phyloP scores from a whole-genome alignment of 2,329 filamentous ascomycete species.

The Fusarium anthophilum region DNA sequence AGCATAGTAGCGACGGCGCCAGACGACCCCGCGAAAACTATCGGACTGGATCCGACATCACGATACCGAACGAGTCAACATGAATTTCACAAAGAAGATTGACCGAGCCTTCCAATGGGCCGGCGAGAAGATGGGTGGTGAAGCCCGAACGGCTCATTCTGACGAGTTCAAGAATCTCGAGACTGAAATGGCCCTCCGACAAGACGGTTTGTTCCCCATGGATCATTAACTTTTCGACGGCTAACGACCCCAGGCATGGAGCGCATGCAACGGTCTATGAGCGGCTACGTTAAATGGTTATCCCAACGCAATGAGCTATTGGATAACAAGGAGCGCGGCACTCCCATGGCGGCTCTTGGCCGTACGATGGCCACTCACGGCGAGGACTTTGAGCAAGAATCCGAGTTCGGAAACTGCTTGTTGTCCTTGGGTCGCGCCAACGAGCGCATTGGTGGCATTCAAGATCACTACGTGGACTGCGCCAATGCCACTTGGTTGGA shows the following conservation, averaged over 20 bases:
- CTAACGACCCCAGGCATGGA: constrained; percentile 76
- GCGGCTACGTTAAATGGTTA: constrained; percentile 85
- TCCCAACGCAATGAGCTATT: constrained; percentile 81
- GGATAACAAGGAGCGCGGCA: constrained; percentile 87
- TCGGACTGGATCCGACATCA: constrained; percentile 41
- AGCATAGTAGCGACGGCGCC: constrained; percentile 17
- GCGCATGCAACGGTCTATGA: constrained; percentile 86
- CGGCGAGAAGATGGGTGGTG: constrained; percentile 93
- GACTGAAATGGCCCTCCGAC: constrained; percentile 86
- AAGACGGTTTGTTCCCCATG: constrained; percentile 73
- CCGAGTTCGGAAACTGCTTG: constrained; percentile 89
- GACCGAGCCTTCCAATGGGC: constrained; percentile 98
- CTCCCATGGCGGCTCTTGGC: constrained; percentile 82
- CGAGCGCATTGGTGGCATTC: constrained; percentile 84
- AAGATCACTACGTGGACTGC: constrained; percentile 82
- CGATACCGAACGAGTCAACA: constrained; percentile 42
- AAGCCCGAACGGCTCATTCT: constrained; percentile 85
- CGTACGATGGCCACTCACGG: constrained; percentile 88
- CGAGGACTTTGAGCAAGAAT: constrained; percentile 91
- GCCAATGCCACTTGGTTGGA: constrained; percentile 89
- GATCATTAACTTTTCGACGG: not conserved
- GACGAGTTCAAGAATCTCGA: constrained; percentile 94
- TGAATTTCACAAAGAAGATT: constrained; percentile 81
- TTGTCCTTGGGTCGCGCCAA: constrained; percentile 84
- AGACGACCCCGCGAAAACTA: constrained; percentile 21